Evolutionary conservation across 768 basidiomycete genomes (phyloP).

Genomic region (Candolleomyces efflorescens): DNA sequence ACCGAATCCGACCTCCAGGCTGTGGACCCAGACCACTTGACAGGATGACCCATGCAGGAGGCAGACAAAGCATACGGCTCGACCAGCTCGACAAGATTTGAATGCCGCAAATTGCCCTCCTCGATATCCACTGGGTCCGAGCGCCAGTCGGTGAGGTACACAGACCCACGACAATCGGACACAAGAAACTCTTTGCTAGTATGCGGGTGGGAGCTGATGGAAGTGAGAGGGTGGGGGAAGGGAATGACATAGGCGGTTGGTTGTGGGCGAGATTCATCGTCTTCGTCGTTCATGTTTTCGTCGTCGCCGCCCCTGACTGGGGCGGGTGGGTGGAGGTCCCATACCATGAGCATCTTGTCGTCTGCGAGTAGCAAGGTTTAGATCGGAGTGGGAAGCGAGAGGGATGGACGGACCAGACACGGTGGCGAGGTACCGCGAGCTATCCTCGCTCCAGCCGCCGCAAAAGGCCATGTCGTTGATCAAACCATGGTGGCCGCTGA

Average conservation of each 20-base stretch:
- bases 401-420: conserved; percentile 54
- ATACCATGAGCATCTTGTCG: conserved; percentile 82
- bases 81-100: conserved; percentile 64
- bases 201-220: conserved; percentile 65
- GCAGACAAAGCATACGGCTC: conserved; percentile 64
- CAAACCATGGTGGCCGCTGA: conserved; percentile 77
- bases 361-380: conserved; percentile 38
- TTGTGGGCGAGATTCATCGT: conserved; percentile 44
- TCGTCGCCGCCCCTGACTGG: conserved; percentile 33
- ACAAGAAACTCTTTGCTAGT: conserved; percentile 79
- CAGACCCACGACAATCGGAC: conserved; percentile 66
- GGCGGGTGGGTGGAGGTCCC: conserved; percentile 70
- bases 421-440: conserved; percentile 71
- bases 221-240: conserved; percentile 67
- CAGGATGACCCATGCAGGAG: conserved; percentile 40
- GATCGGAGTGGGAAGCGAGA: conserved; percentile 8
- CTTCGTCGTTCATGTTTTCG: conserved; percentile 17
- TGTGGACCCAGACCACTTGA: conserved; percentile 52
- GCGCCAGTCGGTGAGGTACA: conserved; percentile 83
- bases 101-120: conserved; percentile 54
- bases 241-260: conserved; percentile 75
- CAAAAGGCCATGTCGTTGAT: conserved; percentile 79
- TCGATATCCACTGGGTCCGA: conserved; percentile 57
- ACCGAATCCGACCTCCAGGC: conserved; percentile 68
- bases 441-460: conserved; percentile 67